Percentiles rank a stretch among this genome's conserved stretches.
phyloP scores from a whole-genome alignment of 345 rosid genomes.

The Bruguiera gymnorhiza region DNA sequence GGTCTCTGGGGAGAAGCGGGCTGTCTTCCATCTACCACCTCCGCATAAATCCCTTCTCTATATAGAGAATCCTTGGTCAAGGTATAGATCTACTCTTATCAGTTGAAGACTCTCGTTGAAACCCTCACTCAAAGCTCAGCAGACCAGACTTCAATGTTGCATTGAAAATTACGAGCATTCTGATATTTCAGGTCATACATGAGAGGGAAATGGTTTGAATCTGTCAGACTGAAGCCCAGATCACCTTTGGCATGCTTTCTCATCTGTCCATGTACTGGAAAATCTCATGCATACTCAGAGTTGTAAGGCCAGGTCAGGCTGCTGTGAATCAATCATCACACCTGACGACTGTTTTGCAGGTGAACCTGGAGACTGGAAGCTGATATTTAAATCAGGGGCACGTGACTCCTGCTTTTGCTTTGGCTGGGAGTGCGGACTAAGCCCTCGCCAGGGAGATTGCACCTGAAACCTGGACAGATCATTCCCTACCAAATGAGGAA shows the following conservation, averaged over 20 bases:
- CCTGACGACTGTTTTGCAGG: conserved; percentile 77
- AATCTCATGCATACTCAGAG: conserved; percentile 36
- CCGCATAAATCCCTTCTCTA: conserved; percentile 6
- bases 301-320: conserved; percentile 93
- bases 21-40: conserved; percentile 1
- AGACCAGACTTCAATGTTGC: conserved; percentile 3
- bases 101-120: not conserved
- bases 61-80: not conserved
- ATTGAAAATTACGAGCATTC: conserved; percentile 6
- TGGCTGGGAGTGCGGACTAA: conserved; percentile 46
- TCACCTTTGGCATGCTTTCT: conserved; percentile 8
- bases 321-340: conserved; percentile 71
- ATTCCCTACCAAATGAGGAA: conserved; percentile 51
- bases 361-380: conserved; percentile 85
- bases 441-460: conserved; percentile 61
- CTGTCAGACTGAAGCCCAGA: conserved; percentile 6
- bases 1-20: not conserved
- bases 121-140: not conserved
- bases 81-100: not conserved
- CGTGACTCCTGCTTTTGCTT: conserved; percentile 64
- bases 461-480: conserved; percentile 60
- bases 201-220: not conserved
- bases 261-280: not conserved
- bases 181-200: not conserved
- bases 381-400: conserved; percentile 86